Base-by-base conservation (phyloP, 1,284 basidiomycete genomes). In the Inonotus hispidus region DNA sequence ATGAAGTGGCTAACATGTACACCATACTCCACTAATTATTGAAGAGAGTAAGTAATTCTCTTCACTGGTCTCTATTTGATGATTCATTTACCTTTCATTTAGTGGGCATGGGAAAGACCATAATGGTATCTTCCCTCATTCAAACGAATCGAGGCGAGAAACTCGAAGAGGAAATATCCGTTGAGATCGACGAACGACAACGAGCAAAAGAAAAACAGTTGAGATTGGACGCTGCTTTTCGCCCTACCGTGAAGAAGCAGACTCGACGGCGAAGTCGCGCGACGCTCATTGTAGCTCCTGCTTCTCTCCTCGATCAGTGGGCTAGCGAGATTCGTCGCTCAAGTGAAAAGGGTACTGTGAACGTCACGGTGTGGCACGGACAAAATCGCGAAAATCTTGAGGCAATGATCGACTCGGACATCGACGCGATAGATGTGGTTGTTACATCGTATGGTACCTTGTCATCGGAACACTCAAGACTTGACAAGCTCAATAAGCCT, bases 101-200 rank as follows among this genome's bases (percentile, higher is more conserved):
- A 90, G 84, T 89, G 92, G 93, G 95, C 8, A 92, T 98, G 85
- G 96, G 96, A 3, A 99, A 99, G 76, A 98, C 96, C 0, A 95
- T 96, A 69, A 96, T 97, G 93, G 77, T 98, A 56, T 92, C 95
- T 1, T 87, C 93, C 11, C 82, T 98, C 41, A 90, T 98, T 27
- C 94, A 97, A 67, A 86, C 85, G 11, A 92, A 90, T 64, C 81
- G 80, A 43, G 79, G 78, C 7, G 56, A 65, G 19, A 61, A 35
- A 19, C 72, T 77, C 1, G 79, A 81, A 43, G 63, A 72, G 45
- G 58, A 72, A n/a, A 69, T 74, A 27, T 63, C 66, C 0, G 70
- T 72, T 1, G 73, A 72, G 5, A 59, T 68, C 19, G 69, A 66
- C 1, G 68, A 70, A 10, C 60, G 58, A 25, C 61, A 60, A 27